These are phyloP conservation scores for Eruca vesicaria DNA, from an alignment of 441 rosid species.

Conservation along the genomic window DNA sequence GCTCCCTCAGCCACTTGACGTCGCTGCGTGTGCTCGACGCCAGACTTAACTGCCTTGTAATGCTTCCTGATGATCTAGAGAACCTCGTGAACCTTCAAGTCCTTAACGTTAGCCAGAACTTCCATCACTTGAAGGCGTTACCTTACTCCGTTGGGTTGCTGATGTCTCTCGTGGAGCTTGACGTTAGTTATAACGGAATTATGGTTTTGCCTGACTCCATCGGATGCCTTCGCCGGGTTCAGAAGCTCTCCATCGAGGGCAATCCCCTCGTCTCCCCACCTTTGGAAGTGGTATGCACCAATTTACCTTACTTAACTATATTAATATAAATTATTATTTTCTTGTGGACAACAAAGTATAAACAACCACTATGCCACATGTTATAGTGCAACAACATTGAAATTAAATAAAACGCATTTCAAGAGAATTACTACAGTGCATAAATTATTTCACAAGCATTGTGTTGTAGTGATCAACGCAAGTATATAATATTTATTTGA, in stretches of 20 bases:
- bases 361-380: background rate
- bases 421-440: too few relatives aligned
- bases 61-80: constrained; percentile 72
- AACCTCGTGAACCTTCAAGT: constrained; percentile 63
- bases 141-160: constrained; percentile 81
- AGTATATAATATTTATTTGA: background rate
- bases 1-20: constrained; percentile 57
- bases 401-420: background rate
- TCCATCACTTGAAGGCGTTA: constrained; percentile 58
- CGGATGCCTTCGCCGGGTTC: constrained; percentile 68
- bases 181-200: constrained; percentile 73
- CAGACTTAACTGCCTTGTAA: constrained; percentile 64
- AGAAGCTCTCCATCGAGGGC: constrained; percentile 66
- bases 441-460: background rate
- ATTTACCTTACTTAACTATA: background rate
- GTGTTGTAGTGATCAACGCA: background rate
- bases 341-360: background rate
- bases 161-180: constrained; percentile 70
- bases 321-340: background rate
- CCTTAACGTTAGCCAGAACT: constrained; percentile 83
- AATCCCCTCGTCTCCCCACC: constrained; percentile 81
- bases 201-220: constrained; percentile 57
- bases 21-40: constrained; percentile 60
- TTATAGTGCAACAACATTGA: background rate
- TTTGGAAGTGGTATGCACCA: constrained; percentile 48